Evolutionary conservation across 306 rosid genomes (phyloP).

Genomic region (Pyrus betulifolia): DNA sequence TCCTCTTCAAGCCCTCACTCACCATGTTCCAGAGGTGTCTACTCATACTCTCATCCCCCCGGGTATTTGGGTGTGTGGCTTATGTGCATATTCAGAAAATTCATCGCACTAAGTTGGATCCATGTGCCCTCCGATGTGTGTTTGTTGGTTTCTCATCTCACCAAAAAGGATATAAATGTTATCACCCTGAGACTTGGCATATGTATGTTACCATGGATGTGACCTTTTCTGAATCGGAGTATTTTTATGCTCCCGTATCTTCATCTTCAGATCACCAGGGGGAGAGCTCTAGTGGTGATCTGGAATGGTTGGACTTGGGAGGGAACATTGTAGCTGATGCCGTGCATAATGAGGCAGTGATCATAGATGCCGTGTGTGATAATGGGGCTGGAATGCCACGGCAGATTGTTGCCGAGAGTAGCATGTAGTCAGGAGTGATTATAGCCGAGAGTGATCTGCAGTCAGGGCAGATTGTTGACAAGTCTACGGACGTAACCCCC

Average conservation of each 20-base stretch:
- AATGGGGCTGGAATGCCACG: too few relatives aligned
- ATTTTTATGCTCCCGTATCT: too few relatives aligned
- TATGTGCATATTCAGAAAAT: not conserved
- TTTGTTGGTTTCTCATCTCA: not conserved
- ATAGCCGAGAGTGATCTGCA: too few relatives aligned
- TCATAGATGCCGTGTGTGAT: too few relatives aligned
- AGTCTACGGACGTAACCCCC: accelerated
- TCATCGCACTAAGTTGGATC: not conserved
- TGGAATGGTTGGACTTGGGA: not conserved
- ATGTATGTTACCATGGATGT: not conserved
- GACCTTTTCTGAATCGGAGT: not conserved
- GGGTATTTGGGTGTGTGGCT: not conserved
- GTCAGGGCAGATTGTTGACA: too few relatives aligned
- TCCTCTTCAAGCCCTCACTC: not conserved
- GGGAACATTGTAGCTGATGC: too few relatives aligned
- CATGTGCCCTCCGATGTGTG: not conserved
- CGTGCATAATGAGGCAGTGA: too few relatives aligned
- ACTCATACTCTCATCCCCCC: not conserved
- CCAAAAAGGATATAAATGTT: not conserved
- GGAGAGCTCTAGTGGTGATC: not conserved
- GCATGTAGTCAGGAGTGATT: too few relatives aligned
- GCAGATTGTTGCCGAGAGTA: accelerated
- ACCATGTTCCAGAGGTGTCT: not conserved
- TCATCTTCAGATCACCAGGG: not conserved
- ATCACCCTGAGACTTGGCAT: not conserved